These are phyloP conservation scores for Medicago ruthenica DNA, from an alignment of 306 rosid species.

Conservation along the genomic window DNA sequence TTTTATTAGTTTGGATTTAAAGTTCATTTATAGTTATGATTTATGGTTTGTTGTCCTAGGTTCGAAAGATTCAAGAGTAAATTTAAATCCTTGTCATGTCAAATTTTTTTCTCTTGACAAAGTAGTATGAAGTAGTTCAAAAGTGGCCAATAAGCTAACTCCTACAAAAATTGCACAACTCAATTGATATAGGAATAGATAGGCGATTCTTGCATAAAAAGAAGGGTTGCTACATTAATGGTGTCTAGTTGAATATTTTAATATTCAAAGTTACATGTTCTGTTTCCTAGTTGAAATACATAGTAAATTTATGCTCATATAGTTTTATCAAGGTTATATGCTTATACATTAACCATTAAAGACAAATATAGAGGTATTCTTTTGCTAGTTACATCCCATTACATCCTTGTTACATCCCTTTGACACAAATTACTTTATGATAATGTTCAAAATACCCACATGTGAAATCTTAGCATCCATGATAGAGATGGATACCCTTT, in stretches of 20 bases:
- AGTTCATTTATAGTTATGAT: constrained; percentile 39
- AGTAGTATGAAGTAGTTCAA: not conserved
- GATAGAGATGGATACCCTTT: no score
- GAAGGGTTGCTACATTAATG: constrained; percentile 2
- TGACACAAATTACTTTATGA: no score
- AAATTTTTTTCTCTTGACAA: not conserved
- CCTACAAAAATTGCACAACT: constrained; percentile 2
- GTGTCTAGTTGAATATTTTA: not conserved
- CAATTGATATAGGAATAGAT: not conserved
- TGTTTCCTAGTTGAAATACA: constrained; percentile 4
- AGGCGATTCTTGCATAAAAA: constrained; percentile 18
- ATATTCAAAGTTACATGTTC: not conserved
- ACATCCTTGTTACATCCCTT: no score
- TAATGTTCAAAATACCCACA: no score
- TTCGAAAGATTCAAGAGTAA: not conserved
- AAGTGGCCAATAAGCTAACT: constrained; percentile 1
- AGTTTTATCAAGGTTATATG: no score
- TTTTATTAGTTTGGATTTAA: constrained; percentile 30
- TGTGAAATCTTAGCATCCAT: no score
- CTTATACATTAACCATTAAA: no score
- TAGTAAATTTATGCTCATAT: no score
- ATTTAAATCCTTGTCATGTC: not conserved
- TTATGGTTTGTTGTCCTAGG: not conserved
- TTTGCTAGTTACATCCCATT: no score
- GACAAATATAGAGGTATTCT: no score